Evolutionary conservation across 768 basidiomycete genomes (phyloP).

Genomic region (Favolaschia claudopus): DNA sequence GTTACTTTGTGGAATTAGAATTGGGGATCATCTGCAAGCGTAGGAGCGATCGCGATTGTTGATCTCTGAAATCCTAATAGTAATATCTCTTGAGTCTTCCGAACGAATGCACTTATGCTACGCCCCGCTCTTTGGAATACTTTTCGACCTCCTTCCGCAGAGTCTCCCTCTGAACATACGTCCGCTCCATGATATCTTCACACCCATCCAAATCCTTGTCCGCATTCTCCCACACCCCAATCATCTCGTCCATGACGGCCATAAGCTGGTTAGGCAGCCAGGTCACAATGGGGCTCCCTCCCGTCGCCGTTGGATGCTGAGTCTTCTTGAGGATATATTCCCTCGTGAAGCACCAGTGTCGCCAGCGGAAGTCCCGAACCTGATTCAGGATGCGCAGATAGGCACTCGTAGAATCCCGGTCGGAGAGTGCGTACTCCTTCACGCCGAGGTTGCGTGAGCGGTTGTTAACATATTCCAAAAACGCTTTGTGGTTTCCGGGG

Average conservation of each 20-base stretch:
- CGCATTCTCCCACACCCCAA: constrained; percentile 22
- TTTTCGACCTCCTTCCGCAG: constrained; percentile 26
- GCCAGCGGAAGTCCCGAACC: constrained; percentile 38
- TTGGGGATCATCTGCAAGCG: too few species aligned
- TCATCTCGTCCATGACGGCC: constrained; percentile 26
- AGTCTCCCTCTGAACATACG: constrained; percentile 21
- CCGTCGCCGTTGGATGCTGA: constrained; percentile 37
- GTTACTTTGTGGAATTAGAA: too few species aligned
- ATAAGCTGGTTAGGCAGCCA: constrained; percentile 29
- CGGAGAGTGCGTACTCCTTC: constrained; percentile 30
- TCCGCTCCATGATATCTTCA: constrained; percentile 23
- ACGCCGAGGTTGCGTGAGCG: constrained; percentile 23
- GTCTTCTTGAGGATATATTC: constrained; percentile 40
- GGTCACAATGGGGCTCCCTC: constrained; percentile 23
- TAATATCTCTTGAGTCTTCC: too few species aligned
- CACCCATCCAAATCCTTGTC: constrained; percentile 24
- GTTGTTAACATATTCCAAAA: constrained; percentile 33
- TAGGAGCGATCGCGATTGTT: too few species aligned
- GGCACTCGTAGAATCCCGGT: constrained; percentile 25
- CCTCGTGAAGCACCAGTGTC: constrained; percentile 44
- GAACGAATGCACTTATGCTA: too few species aligned
- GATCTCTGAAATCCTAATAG: too few species aligned
- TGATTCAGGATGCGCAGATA: constrained; percentile 35
- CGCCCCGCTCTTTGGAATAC: constrained; percentile 23
- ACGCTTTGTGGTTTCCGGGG: constrained; percentile 37